A percentile compares a stretch with the other conserved stretches of the same genome.
Evolutionary conservation across 2,329 filamentous ascomycete genomes (phyloP).

Genomic region (Colletotrichum godetiae): DNA sequence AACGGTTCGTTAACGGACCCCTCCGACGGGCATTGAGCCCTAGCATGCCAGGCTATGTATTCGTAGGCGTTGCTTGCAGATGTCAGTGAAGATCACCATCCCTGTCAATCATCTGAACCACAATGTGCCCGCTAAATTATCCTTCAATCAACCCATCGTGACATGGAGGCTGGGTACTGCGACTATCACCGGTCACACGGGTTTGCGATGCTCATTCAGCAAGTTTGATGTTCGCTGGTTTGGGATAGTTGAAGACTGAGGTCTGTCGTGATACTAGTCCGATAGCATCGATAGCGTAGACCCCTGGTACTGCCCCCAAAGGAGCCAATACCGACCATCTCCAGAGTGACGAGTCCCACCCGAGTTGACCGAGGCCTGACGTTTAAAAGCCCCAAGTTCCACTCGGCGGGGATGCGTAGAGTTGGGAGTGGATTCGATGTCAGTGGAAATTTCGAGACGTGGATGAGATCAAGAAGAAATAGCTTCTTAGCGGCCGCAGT

Average conservation of each 20-base stretch:
- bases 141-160: not conserved
- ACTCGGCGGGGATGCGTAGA: not conserved
- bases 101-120: not conserved
- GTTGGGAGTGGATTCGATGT: not conserved
- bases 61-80: not conserved
- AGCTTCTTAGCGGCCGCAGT: not conserved
- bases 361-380: not conserved
- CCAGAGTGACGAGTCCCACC: not conserved
- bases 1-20: not conserved
- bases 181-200: not conserved
- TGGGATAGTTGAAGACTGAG: not conserved
- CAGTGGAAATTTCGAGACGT: not conserved
- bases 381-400: not conserved
- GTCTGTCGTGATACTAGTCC: not conserved
- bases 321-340: not conserved
- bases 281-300: not conserved
- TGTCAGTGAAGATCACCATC: not conserved
- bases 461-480: not conserved
- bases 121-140: not conserved
- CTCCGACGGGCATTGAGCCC: not conserved
- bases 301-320: not conserved
- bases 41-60: not conserved
- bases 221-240: not conserved
- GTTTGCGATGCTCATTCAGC: not conserved
- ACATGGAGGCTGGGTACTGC: not conserved